phyloP scores from a whole-genome alignment of 1,284 basidiomycete species.

The Apiotrichum gamsii region DNA sequence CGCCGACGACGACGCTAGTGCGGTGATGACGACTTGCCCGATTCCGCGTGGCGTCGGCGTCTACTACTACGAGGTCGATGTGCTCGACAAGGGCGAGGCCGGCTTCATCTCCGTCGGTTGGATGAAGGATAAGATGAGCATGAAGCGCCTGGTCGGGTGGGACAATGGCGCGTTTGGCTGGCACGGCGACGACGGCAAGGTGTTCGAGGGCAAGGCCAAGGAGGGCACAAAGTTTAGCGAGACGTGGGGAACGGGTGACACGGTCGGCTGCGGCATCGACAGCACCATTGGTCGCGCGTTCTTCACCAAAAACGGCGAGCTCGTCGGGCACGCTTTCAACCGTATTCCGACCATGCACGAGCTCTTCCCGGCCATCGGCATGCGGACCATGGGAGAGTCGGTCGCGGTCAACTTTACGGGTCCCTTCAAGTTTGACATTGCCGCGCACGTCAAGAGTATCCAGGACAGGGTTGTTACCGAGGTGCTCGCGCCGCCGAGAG shows the following conservation, averaged over 20 bases:
- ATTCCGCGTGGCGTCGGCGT: slow-evolving; percentile 78
- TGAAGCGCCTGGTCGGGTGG: slow-evolving; percentile 79
- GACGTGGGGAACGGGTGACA: slow-evolving; percentile 64
- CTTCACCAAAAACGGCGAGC: slow-evolving; percentile 79
- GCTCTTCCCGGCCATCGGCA: slow-evolving; percentile 76
- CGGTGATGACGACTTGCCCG: slow-evolving; percentile 64
- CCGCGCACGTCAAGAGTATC: slow-evolving; percentile 56
- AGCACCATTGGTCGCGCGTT: slow-evolving; percentile 71
- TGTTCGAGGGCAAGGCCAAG: slow-evolving; percentile 65
- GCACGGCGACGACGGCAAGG: slow-evolving; percentile 82
- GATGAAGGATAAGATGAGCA: slow-evolving; percentile 53
- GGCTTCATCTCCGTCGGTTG: slow-evolving; percentile 81
- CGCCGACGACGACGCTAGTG: slow-evolving; percentile 68
- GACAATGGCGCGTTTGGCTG: slow-evolving; percentile 87
- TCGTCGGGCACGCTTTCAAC: slow-evolving; percentile 66
- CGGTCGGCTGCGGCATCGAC: slow-evolving; percentile 83
- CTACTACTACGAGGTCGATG: slow-evolving; percentile 83
- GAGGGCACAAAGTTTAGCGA: slow-evolving; percentile 65
- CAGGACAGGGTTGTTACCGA: slow-evolving; percentile 19
- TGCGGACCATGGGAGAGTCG: slow-evolving; percentile 59
- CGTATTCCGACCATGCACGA: slow-evolving; percentile 57
- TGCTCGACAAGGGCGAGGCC: slow-evolving; percentile 54
- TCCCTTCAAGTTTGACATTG: slow-evolving; percentile 80
- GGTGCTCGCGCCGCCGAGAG: background rate
- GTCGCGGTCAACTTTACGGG: slow-evolving; percentile 67